Percentiles rank a stretch among this genome's conserved stretches.
These are phyloP conservation scores for Candida anglica DNA, from an alignment of 805 yeast genomes.

Conservation along the genomic window DNA sequence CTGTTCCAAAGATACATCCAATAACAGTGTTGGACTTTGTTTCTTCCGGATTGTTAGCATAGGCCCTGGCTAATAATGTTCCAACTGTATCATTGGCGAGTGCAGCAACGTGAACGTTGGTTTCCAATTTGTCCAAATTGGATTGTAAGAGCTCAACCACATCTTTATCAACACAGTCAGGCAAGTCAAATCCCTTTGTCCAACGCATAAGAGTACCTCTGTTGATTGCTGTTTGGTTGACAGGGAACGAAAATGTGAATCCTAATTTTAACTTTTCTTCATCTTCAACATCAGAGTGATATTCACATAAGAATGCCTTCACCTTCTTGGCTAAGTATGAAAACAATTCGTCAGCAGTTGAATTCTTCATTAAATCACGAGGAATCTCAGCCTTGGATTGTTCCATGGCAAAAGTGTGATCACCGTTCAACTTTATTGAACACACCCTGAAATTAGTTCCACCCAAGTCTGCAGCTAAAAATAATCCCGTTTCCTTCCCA, in stretches of 20 bases:
- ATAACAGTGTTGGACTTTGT: conserved; percentile 72
- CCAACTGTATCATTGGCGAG: conserved; percentile 96
- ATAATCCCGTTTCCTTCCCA: conserved; percentile 80
- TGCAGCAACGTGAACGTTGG: conserved; percentile 76
- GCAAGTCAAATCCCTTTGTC: conserved; percentile 92
- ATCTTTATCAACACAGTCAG: conserved; percentile 82
- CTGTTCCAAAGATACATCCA: conserved; percentile 95
- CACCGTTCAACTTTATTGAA: conserved; percentile 73
- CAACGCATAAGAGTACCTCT: conserved; percentile 84
- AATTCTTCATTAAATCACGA: conserved; percentile 63
- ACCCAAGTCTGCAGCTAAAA: conserved; percentile 90
- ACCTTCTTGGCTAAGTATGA: conserved; percentile 71
- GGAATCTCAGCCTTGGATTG: conserved; percentile 83
- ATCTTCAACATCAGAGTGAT: conserved; percentile 49
- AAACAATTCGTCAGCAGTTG: conserved; percentile 64
- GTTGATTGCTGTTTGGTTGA: conserved; percentile 75
- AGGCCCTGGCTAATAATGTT: conserved; percentile 83
- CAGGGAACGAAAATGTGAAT: conserved; percentile 93
- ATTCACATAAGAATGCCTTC: conserved; percentile 56
- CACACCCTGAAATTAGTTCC: conserved; percentile 96
- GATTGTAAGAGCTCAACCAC: conserved; percentile 70
- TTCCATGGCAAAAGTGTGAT: conserved; percentile 70
- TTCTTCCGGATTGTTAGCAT: conserved; percentile 58
- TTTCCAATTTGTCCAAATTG: conserved; percentile 54
- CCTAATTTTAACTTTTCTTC: conserved; percentile 62